phyloP scores from a whole-genome alignment of 1,284 basidiomycete species.

The Cerioporus squamosus region DNA sequence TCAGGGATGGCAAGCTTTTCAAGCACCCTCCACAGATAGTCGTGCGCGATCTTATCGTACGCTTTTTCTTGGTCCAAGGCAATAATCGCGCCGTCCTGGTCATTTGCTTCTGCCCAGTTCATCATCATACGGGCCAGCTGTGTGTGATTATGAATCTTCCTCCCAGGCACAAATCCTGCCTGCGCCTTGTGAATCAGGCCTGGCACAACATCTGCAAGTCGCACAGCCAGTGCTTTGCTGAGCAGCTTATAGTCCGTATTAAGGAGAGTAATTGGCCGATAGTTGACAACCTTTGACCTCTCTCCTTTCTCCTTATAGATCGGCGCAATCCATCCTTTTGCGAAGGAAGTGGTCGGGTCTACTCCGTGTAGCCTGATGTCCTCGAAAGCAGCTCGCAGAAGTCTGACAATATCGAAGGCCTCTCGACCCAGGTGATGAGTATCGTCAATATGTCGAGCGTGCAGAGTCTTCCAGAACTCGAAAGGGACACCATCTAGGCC shows the following conservation, averaged over 20 bases:
- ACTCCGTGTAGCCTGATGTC: slow-evolving; percentile 27
- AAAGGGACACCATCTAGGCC: slow-evolving; percentile 28
- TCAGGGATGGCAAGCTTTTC: slow-evolving; percentile 22
- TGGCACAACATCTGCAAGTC: slow-evolving; percentile 19
- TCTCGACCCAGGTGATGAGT: not conserved
- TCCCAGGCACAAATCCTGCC: slow-evolving; percentile 34
- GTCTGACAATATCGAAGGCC: slow-evolving; percentile 16
- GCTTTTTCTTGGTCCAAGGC: slow-evolving; percentile 40
- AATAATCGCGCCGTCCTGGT: slow-evolving; percentile 30
- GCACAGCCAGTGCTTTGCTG: slow-evolving; percentile 27
- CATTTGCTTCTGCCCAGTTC: slow-evolving; percentile 28
- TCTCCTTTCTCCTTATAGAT: slow-evolving; percentile 36
- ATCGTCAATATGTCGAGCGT: not conserved
- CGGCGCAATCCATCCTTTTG: slow-evolving; percentile 39
- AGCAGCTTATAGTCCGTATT: slow-evolving; percentile 39
- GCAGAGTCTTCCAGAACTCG: slow-evolving; percentile 25
- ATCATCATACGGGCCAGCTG: slow-evolving; percentile 29
- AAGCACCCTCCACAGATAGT: slow-evolving; percentile 34
- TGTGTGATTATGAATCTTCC: slow-evolving; percentile 31
- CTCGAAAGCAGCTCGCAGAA: slow-evolving; percentile 14
- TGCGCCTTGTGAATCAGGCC: slow-evolving; percentile 30
- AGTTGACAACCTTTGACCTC: slow-evolving; percentile 30
- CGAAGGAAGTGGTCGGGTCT: slow-evolving; percentile 15
- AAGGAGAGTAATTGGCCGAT: slow-evolving; percentile 39
- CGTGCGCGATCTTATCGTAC: slow-evolving; percentile 35